Conservation (phyloP, 2,329 filamentous ascomycete genomes). For the Beauveria asiatica region DNA sequence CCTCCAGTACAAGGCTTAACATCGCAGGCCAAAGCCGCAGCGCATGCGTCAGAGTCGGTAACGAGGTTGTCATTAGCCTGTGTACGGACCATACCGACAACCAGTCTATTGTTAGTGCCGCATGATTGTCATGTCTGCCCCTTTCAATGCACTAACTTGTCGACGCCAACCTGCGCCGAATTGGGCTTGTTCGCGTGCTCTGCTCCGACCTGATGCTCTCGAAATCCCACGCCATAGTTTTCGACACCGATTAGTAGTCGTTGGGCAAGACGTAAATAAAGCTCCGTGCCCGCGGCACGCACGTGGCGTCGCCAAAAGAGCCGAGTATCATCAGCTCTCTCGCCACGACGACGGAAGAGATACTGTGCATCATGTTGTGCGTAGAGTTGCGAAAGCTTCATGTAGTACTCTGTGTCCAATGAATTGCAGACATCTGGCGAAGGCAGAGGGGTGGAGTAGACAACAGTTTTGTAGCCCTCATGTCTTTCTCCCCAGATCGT, state of each 20-base stretch:
- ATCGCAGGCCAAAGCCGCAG: conserved; percentile 18
- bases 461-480: neutral
- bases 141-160: conserved; percentile 14
- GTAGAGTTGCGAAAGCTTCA: neutral
- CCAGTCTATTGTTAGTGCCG: neutral
- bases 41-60: conserved; percentile 19
- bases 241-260: conserved; percentile 22
- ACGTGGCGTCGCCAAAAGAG: neutral
- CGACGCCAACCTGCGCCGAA: conserved; percentile 15
- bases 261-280: conserved; percentile 27
- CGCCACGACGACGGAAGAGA: neutral
- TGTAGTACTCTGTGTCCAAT: neutral
- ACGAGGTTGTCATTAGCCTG: conserved; percentile 17
- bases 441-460: neutral
- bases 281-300: neutral
- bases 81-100: conserved; percentile 17
- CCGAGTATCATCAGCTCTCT: neutral
- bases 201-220: conserved; percentile 14
- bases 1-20: conserved; percentile 20
- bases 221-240: conserved; percentile 21
- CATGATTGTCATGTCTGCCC: neutral
- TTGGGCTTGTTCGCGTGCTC: conserved; percentile 14
- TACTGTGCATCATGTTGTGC: neutral
- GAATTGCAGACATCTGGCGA: neutral
- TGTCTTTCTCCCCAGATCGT: neutral